Conservation (phyloP, 768 basidiomycete genomes). For the Panaeolus papilionaceus region DNA sequence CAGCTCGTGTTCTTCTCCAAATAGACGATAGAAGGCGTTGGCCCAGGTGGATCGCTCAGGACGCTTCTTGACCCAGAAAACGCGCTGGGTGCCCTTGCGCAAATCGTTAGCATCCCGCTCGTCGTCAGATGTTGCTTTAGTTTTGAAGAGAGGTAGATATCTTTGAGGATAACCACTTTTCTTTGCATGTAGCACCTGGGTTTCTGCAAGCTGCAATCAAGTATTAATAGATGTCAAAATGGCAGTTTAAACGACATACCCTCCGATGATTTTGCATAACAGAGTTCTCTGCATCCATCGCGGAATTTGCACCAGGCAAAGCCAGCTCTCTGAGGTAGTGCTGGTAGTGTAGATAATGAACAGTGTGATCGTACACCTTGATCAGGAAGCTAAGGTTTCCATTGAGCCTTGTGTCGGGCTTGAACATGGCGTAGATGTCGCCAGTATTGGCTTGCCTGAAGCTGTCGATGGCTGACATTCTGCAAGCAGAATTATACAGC, state of each 20-base stretch:
- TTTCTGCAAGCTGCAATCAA: neutral
- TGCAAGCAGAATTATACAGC: constrained; percentile 13
- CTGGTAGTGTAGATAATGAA: constrained; percentile 4
- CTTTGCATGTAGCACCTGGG: neutral
- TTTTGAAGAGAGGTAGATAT: neutral
- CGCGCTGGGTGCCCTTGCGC: neutral
- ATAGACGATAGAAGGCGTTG: neutral
- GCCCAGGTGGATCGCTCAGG: constrained; percentile 4
- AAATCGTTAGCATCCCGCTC: neutral
- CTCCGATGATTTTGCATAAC: neutral
- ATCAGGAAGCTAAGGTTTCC: constrained; percentile 6
- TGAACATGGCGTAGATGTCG: neutral
- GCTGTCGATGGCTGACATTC: constrained; percentile 11
- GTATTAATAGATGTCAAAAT: neutral
- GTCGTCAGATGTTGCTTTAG: constrained; percentile 15
- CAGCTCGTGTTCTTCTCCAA: neutral
- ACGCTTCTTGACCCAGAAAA: constrained; percentile 13
- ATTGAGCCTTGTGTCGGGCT: neutral
- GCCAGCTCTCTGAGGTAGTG: constrained; percentile 2
- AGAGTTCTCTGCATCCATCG: neutral
- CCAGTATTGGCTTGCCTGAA: neutral
- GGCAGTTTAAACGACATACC: neutral
- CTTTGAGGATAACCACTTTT: neutral
- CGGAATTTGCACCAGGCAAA: neutral
- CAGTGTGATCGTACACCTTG: constrained; percentile 18